A percentile compares a stretch with the other conserved stretches of the same genome.
Evolutionary conservation across 306 rosid species (phyloP).

Genomic region (Prunus kanzakura): DNA sequence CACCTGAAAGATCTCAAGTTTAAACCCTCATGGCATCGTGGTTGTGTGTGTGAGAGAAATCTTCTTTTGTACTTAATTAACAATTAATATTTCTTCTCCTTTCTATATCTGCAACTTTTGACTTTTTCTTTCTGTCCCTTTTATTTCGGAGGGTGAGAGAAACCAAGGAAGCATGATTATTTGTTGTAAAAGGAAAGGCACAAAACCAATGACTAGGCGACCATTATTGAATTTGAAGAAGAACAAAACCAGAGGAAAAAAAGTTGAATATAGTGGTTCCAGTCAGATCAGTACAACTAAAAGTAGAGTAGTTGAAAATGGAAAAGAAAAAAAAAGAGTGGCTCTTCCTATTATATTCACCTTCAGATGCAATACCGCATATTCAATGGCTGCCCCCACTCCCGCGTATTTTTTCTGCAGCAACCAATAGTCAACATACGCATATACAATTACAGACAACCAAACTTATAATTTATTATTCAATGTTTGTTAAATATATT

Average conservation of each 20-base stretch:
- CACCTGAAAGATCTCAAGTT: constrained; percentile 43
- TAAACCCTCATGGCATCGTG: rapidly evolving
- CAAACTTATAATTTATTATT: too few species aligned
- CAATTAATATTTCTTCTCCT: not conserved
- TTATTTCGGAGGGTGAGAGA: not conserved
- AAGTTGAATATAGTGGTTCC: not conserved
- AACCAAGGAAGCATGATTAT: not conserved
- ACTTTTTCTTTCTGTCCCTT: not conserved
- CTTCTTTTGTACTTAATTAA: not conserved
- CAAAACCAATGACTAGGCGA: not conserved
- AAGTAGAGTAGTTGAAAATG: constrained; percentile 16
- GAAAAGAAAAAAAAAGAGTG: not conserved
- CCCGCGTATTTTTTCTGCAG: constrained; percentile 78
- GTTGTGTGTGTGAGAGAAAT: too few species aligned
- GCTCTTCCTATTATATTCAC: constrained; percentile 31
- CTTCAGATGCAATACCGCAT: constrained; percentile 82
- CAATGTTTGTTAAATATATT: too few species aligned
- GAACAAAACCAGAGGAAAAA: not conserved
- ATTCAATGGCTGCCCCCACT: constrained; percentile 96
- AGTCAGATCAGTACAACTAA: not conserved
- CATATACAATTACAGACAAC: not conserved
- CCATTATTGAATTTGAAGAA: not conserved
- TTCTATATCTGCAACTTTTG: not conserved
- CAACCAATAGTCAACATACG: constrained; percentile 2
- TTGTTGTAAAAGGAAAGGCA: not conserved